These are phyloP conservation scores for Trametes elegans DNA, from an alignment of 768 basidiomycete species.

Conservation along the genomic window DNA sequence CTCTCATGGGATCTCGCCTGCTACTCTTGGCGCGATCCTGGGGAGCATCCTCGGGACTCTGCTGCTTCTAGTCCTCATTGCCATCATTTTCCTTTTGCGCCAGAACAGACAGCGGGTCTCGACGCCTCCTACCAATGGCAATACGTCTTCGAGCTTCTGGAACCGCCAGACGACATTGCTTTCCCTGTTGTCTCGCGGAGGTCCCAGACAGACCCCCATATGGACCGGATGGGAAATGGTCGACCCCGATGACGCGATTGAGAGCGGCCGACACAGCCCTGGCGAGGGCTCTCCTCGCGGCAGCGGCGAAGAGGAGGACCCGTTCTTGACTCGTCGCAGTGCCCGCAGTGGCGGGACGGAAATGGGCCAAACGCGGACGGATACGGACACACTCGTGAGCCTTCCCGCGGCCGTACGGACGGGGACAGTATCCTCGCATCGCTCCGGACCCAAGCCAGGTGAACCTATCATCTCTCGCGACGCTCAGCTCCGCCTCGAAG, in stretches of 20 bases:
- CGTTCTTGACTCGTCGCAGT: conserved; percentile 41
- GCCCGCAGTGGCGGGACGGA: conserved; percentile 22
- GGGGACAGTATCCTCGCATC: conserved; percentile 14
- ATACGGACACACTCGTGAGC: conserved; percentile 30
- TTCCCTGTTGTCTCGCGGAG: conserved; percentile 14
- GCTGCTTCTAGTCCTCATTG: conserved; percentile 50
- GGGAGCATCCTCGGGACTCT: conserved; percentile 60
- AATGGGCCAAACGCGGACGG: conserved; percentile 25
- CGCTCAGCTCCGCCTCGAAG: conserved; percentile 34
- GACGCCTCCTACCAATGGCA: conserved; percentile 18
- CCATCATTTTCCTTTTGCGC: conserved; percentile 45
- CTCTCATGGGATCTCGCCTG: conserved; percentile 25
- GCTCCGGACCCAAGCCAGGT: conserved; percentile 28
- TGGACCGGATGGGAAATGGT: conserved; percentile 35
- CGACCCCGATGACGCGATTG: conserved; percentile 21
- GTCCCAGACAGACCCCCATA: conserved; percentile 25
- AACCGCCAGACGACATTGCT: conserved; percentile 37
- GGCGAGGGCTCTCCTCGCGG: conserved; percentile 70
- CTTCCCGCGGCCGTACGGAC: conserved; percentile 24
- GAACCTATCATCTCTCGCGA: conserved; percentile 38
- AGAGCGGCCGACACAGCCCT: conserved; percentile 20
- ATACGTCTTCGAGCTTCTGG: conserved; percentile 34
- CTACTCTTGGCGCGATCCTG: conserved; percentile 53
- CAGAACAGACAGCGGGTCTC: conserved; percentile 21
- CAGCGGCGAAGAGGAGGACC: conserved; percentile 68